These are phyloP conservation scores for Trichocladium antarcticum DNA, from an alignment of 495 filamentous ascomycete species.

Conservation along the genomic window DNA sequence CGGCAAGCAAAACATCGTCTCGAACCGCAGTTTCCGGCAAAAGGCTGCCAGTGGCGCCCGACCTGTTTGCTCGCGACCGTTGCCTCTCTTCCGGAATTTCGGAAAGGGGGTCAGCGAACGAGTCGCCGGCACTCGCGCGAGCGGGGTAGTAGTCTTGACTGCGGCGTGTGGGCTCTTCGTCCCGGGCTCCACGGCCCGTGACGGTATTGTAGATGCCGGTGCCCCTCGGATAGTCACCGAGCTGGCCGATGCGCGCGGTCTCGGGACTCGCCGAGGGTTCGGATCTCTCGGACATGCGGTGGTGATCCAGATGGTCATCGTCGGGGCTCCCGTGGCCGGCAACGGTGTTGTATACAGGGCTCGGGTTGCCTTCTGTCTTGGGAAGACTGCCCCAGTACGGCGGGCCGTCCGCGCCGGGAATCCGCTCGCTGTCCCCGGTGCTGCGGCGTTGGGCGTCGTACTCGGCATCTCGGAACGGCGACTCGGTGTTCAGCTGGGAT, in stretches of 20 bases:
- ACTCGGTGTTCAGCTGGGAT: background rate
- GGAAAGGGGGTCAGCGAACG: slow-evolving; percentile 9
- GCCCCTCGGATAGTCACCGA: slow-evolving; percentile 12
- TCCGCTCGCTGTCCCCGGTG: background rate
- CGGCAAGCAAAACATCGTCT: slow-evolving; percentile 4
- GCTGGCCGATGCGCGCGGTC: slow-evolving; percentile 16
- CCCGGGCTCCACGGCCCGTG: slow-evolving; percentile 19
- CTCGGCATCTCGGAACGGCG: background rate
- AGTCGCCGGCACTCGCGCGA: background rate
- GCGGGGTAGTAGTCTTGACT: slow-evolving; percentile 6
- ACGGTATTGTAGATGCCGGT: slow-evolving; percentile 22
- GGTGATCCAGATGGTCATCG: slow-evolving; percentile 26
- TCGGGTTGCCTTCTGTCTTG: slow-evolving; percentile 20
- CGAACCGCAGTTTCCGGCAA: slow-evolving; percentile 6
- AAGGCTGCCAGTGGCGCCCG: background rate
- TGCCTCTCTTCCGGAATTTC: slow-evolving; percentile 9
- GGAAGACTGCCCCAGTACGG: slow-evolving; percentile 36
- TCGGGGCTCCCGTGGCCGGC: slow-evolving; percentile 33
- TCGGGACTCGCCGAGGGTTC: slow-evolving; percentile 8
- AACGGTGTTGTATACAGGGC: slow-evolving; percentile 33
- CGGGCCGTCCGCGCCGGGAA: too few species aligned
- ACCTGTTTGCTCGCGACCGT: background rate
- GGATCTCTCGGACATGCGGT: slow-evolving; percentile 11
- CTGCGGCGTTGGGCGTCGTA: background rate
- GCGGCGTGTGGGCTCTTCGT: slow-evolving; percentile 17